Conservation (phyloP, 768 basidiomycete genomes). For the Tricholoma flavovirens region DNA sequence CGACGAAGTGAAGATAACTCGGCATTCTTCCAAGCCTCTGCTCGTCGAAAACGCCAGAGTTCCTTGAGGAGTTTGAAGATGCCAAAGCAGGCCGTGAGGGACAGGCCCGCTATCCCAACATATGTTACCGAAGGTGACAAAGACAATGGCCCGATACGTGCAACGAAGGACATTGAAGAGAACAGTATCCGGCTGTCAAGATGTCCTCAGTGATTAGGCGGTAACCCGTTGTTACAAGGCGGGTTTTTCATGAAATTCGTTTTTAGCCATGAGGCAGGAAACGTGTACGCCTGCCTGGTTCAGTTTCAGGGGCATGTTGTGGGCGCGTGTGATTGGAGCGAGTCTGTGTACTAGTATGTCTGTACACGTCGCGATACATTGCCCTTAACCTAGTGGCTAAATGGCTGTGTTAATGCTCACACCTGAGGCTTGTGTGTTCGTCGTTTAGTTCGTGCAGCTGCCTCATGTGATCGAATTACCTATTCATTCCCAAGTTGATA, state of each 20-base stretch:
- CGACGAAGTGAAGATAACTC: conserved; percentile 14
- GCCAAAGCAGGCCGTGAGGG: conserved; percentile 24
- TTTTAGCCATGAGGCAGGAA: conserved; percentile 27
- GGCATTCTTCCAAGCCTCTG: neutral
- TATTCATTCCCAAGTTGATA: neutral
- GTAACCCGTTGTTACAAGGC: neutral
- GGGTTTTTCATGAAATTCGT: neutral
- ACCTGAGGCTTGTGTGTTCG: neutral
- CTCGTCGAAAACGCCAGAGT: conserved; percentile 1
- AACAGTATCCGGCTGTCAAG: conserved; percentile 8
- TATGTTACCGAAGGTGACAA: conserved; percentile 16
- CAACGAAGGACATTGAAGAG: conserved; percentile 12
- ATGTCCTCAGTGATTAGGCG: neutral
- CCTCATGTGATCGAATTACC: neutral
- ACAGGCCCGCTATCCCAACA: conserved; percentile 25
- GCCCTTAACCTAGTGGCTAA: neutral
- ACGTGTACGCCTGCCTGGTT: conserved; percentile 22
- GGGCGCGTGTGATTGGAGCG: conserved; percentile 17
- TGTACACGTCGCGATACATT: conserved; percentile 1
- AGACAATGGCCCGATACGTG: conserved; percentile 10
- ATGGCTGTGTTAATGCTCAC: neutral
- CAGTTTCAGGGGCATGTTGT: conserved; percentile 6
- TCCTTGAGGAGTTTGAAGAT: conserved; percentile 23
- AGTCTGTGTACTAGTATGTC: conserved; percentile 12
- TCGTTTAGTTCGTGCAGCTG: neutral